phyloP scores from a whole-genome alignment of 768 basidiomycete genomes.

The Gloeopeniophorella convolvens region DNA sequence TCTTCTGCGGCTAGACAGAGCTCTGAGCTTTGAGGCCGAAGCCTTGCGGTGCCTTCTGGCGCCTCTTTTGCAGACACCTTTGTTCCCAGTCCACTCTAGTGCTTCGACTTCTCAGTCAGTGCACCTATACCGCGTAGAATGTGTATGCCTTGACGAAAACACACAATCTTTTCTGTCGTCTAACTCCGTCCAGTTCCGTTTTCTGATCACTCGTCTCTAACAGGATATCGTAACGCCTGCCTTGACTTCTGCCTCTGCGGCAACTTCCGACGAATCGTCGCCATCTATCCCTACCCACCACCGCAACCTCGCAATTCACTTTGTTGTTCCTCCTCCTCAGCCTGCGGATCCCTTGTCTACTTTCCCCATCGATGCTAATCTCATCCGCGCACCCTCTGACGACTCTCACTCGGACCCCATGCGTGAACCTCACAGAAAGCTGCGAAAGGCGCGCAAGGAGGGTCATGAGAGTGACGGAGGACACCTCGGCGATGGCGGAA shows the following conservation, averaged over 20 bases:
- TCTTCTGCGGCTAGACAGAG: no score
- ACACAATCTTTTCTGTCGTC: neutral
- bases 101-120: no score
- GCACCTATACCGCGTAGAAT: no score
- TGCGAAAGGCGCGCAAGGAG: constrained; percentile 23
- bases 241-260: constrained; percentile 36
- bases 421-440: constrained; percentile 24
- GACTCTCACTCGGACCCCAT: neutral
- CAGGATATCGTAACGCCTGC: constrained; percentile 28
- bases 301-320: constrained; percentile 9
- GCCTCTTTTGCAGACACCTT: no score
- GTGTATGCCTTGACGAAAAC: no score
- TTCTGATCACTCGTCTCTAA: no score
- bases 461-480: constrained; percentile 29
- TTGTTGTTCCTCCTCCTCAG: neutral
- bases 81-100: no score
- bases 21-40: no score
- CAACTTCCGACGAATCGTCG: constrained; percentile 38
- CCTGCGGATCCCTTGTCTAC: neutral
- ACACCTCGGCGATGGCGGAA: constrained; percentile 24
- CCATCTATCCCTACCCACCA: constrained; percentile 24
- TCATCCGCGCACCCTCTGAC: neutral
- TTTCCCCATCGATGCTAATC: neutral
- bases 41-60: no score
- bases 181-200: no score